Conservation (phyloP, 164 flowering plant genomes). For the Stephania yunnanensis region DNA sequence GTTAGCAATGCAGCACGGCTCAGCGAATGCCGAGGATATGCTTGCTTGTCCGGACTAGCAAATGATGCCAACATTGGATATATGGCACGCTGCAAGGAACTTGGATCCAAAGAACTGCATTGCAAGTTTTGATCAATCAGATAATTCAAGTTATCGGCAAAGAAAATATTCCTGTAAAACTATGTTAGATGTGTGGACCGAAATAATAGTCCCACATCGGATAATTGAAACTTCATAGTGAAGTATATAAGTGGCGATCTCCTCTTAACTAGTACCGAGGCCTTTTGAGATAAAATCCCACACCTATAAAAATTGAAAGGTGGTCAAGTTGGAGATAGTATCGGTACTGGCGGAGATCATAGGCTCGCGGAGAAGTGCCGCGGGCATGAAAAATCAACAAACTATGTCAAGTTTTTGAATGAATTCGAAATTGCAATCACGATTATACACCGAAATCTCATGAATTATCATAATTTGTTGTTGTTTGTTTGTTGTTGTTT, state of each 20-base stretch:
- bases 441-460: background rate
- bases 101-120: slow-evolving; percentile 92
- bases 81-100: slow-evolving; percentile 81
- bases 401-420: background rate
- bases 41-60: slow-evolving; percentile 82
- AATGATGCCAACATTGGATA: slow-evolving; percentile 83
- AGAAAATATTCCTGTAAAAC: background rate
- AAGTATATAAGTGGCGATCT: too few relatives aligned
- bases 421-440: background rate
- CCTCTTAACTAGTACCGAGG: too few relatives aligned
- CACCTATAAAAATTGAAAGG: too few relatives aligned
- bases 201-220: too few relatives aligned
- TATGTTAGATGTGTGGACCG: too few relatives aligned
- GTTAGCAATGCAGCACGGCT: slow-evolving; percentile 95
- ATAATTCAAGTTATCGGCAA: slow-evolving; percentile 4
- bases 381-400: too few relatives aligned
- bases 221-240: too few relatives aligned
- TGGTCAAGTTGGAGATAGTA: too few relatives aligned
- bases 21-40: slow-evolving; percentile 96
- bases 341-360: too few relatives aligned
- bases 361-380: too few relatives aligned
- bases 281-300: too few relatives aligned
- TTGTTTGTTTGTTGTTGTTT: background rate
- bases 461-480: background rate
- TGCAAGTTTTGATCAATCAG: slow-evolving; percentile 17